These are phyloP conservation scores for Achlya hypogyna DNA, from an alignment of 352 stramenopile species.

Conservation along the genomic window DNA sequence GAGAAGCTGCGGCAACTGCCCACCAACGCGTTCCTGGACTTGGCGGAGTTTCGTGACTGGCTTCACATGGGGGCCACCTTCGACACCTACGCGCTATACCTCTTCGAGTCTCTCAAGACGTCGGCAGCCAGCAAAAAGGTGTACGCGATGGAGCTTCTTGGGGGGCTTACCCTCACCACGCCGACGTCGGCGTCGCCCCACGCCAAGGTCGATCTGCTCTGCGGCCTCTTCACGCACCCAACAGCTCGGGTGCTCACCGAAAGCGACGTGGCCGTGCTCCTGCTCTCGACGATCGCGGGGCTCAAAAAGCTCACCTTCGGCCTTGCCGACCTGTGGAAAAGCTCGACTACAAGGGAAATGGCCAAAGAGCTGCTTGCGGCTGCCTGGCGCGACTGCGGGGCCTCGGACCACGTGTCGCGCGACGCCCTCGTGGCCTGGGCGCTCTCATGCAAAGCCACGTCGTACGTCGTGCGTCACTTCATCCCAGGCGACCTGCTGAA, in stretches of 20 bases:
- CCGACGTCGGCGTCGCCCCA: neutral
- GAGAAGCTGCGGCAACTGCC: slow-evolving; percentile 1
- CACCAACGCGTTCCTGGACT: neutral
- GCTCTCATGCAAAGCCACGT: neutral
- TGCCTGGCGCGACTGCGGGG: neutral
- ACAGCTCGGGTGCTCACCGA: neutral
- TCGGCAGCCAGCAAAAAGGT: neutral
- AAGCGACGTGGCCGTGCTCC: neutral
- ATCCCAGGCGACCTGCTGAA: slow-evolving; percentile 12
- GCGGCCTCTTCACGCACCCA: neutral
- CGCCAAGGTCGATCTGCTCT: slow-evolving; percentile 5
- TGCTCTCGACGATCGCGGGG: neutral
- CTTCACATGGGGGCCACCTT: neutral
- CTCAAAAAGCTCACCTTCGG: neutral
- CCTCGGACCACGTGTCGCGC: neutral
- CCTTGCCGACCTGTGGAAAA: neutral
- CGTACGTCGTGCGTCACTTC: slow-evolving; percentile 7
- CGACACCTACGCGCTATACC: neutral
- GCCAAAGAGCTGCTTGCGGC: neutral
- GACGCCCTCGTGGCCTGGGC: neutral
- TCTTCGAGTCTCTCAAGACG: slow-evolving; percentile 12
- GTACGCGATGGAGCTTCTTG: slow-evolving; percentile 8
- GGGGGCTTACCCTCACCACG: neutral
- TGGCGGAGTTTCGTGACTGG: neutral
- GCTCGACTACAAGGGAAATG: neutral